Base-by-base conservation (phyloP, 768 basidiomycete species). In the Sutorius australiensis region DNA sequence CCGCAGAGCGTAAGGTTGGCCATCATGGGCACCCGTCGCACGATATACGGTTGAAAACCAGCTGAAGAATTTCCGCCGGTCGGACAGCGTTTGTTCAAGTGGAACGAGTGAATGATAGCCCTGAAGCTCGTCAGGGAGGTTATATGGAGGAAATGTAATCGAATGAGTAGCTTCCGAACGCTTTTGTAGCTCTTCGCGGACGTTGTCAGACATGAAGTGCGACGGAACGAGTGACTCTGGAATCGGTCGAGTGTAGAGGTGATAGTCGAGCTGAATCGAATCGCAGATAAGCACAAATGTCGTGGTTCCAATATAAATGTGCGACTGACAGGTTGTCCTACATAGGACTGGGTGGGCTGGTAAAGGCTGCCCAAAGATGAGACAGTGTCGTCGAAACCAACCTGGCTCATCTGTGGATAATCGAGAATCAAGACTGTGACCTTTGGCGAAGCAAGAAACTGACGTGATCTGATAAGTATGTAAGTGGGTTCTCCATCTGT, bases 51-150 rank as follows among this genome's bases (percentile, higher is more conserved):
- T 84, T 1, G 88, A 89, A 57, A 84, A 81, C 84, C 91, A 94
- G 58, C 82, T 91, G 40, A 92, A 75, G 54, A 81, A 80, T 62
- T 88, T 89, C 59, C 88, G 81, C 34, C 87, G 77, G 19, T 89
- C 89, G 13, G 74, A 66, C 9, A 69, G 64, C 3, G 70, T 59
- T 30, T 74, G 72, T 66, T 95, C 92, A 3, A 98, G 77, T 0
- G 90, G 90, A 8, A 87, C 79, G 14, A 98, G 78, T 0, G 87
- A 83, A 68, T 97, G 92, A 63, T 98, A 99, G 2, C 90, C 89
- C 63, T 93, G 89, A 1, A 98, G 71, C 56, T 95, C 92, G 16
- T 90, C 86, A 0, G 95, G 95, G 9, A 97, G 75, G 17, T 78
- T 79, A 8, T 80, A 72, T 3, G 81, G 81, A 49, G 70, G 50